Base-by-base conservation (phyloP, 805 yeast species). In the Kuraishia piskuri region DNA sequence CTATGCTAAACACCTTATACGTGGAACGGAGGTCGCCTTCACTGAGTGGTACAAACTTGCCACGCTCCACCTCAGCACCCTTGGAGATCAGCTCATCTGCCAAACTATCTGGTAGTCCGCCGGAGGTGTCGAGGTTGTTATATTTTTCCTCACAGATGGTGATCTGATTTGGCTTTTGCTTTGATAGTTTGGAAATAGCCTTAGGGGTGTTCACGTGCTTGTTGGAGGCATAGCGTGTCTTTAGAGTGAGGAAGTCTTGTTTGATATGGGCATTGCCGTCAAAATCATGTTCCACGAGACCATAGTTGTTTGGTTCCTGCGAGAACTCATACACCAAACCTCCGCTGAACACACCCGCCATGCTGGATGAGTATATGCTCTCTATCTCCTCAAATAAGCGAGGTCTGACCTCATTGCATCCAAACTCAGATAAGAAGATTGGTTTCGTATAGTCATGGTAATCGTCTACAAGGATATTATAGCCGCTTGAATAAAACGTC, bases 371-470 rank as follows among this genome's bases (percentile, higher is more conserved):
- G 62, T 81, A 89, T 22, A 91, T 71, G 2, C 88, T 74, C 20
- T 73, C 74, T 23, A 90, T 79, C 64, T 91, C 97, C 47, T 84
- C 88, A 68, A 91, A 91, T 4, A 68, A 59, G 56, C 97, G 78
- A 2, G 97, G 97, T 23, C 73, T 68, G 1, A 90, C 85, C 56
- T 81, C 84, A 63, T 90, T 90, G 68, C 97, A 90, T 5, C 97
- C 97, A 69, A 68, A 73, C 72, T 92, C 98, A 1, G 97, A 89
- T 52, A 92, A 79, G 66, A 92, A 87, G 0, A 92, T 79, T 0
- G 98, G 98, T 53, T 83, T 79, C 2, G 86, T 66, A 64, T 78
- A 89, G 37, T 79, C 78, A 22, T 70, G 64, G 64, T 90, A 91
- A 56, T 88, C 96, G 31, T 75, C 74, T 8, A 88, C 87, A 31